These are phyloP conservation scores for Dendrostoma leiphaemia DNA, from an alignment of 2,329 filamentous ascomycete species.

Conservation along the genomic window DNA sequence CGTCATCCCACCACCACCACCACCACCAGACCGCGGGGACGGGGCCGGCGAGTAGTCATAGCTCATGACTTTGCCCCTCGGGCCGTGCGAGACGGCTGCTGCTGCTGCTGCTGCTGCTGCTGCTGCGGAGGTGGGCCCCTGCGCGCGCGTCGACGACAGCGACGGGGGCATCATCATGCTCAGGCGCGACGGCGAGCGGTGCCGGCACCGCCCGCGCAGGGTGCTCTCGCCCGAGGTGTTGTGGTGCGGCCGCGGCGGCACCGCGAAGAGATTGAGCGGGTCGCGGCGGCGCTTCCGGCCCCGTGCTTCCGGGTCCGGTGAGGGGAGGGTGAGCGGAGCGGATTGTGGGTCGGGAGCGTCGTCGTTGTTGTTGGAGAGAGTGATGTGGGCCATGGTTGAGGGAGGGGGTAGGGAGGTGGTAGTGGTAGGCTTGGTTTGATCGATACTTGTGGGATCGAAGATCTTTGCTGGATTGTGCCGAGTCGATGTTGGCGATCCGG, in stretches of 20 bases:
- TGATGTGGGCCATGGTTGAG: constrained; percentile 9
- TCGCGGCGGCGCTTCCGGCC: constrained; percentile 36
- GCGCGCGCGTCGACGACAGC: background rate
- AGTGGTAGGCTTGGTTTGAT: too few relatives aligned
- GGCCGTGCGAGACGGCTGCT: constrained; percentile 19
- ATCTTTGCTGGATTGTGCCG: too few relatives aligned
- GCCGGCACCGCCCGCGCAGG: constrained; percentile 38
- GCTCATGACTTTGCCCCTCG: constrained; percentile 20
- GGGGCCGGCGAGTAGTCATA: background rate
- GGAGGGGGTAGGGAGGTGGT: too few relatives aligned
- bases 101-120: too few relatives aligned
- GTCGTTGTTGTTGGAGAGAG: background rate
- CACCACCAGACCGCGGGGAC: too few relatives aligned
- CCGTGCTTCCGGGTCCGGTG: constrained; percentile 33
- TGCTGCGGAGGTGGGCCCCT: background rate
- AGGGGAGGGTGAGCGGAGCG: constrained; percentile 23
- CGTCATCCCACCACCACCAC: too few relatives aligned
- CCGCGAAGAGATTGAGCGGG: constrained; percentile 25
- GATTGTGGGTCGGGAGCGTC: constrained; percentile 5
- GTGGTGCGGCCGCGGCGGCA: constrained; percentile 23
- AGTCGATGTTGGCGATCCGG: too few relatives aligned
- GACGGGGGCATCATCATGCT: constrained; percentile 33
- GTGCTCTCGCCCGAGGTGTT: constrained; percentile 35
- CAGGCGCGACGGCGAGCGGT: constrained; percentile 35
- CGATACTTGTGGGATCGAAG: too few relatives aligned